Evolutionary conservation across 805 yeast genomes (phyloP).

Genomic region (Metschnikowia continentalis): DNA sequence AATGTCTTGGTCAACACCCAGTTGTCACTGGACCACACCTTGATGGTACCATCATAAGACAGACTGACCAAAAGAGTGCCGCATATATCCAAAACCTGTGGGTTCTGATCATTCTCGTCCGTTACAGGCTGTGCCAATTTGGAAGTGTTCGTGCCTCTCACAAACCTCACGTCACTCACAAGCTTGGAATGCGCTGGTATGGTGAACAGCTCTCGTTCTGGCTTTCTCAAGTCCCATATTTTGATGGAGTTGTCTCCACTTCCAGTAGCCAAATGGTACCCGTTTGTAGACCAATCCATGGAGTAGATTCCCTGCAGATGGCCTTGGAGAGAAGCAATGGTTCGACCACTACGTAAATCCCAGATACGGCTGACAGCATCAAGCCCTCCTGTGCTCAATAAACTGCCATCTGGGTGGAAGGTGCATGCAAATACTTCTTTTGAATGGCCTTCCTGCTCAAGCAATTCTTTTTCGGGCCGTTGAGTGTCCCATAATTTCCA

Average conservation of each 20-base stretch:
- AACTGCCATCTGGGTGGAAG: slow-evolving; percentile 74
- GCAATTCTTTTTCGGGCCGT: slow-evolving; percentile 38
- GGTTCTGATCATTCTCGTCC: slow-evolving; percentile 29
- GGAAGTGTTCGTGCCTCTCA: slow-evolving; percentile 19
- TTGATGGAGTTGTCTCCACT: slow-evolving; percentile 77
- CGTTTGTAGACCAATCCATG: slow-evolving; percentile 72
- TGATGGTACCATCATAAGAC: slow-evolving; percentile 69
- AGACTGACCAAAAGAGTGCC: slow-evolving; percentile 55
- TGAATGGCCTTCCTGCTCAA: slow-evolving; percentile 82
- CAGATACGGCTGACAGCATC: slow-evolving; percentile 73
- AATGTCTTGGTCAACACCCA: slow-evolving; percentile 59
- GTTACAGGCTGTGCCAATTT: slow-evolving; percentile 20
- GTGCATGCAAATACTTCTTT: slow-evolving; percentile 61
- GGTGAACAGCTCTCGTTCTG: slow-evolving; percentile 33
- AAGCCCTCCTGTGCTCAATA: slow-evolving; percentile 71
- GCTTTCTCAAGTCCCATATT: slow-evolving; percentile 77
- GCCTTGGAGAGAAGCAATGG: slow-evolving; percentile 53
- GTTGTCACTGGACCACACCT: slow-evolving; percentile 59
- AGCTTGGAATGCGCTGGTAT: slow-evolving; percentile 75
- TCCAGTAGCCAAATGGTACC: slow-evolving; percentile 73
- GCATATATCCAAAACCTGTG: slow-evolving; percentile 23
- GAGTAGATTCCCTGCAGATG: slow-evolving; percentile 72
- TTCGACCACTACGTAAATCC: slow-evolving; percentile 81
- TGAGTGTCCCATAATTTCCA: slow-evolving; percentile 85
- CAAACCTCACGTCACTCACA: slow-evolving; percentile 62